A percentile compares a stretch with the other conserved stretches of the same genome.
These are phyloP conservation scores for Debaryomyces coudertii DNA, from an alignment of 1,139 yeast genomes.

Conservation along the genomic window DNA sequence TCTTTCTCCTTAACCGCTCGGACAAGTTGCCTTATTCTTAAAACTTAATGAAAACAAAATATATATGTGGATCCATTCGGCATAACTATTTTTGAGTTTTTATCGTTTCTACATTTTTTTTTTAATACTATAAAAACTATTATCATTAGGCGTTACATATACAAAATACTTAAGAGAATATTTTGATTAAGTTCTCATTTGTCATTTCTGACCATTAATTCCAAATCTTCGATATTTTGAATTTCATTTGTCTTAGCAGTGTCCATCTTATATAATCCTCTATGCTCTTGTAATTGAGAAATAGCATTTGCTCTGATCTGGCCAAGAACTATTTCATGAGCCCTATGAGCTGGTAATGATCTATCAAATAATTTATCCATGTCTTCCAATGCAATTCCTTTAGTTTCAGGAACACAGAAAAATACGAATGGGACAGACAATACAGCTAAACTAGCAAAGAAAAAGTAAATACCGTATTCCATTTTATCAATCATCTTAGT, in stretches of 20 bases:
- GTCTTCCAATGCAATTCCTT: constrained; percentile 47
- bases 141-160: constrained; percentile 6
- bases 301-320: constrained; percentile 21
- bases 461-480: constrained; percentile 46
- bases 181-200: not conserved
- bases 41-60: too few relatives aligned
- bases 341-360: constrained; percentile 32
- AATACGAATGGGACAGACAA: constrained; percentile 40
- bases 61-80: too few relatives aligned
- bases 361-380: constrained; percentile 44
- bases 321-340: constrained; percentile 30
- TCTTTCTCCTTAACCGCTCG: constrained; percentile 63
- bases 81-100: too few relatives aligned
- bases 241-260: constrained; percentile 20
- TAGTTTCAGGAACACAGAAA: constrained; percentile 44
- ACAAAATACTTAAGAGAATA: not conserved
- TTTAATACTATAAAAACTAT: too few relatives aligned
- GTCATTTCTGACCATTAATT: constrained; percentile 4
- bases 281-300: constrained; percentile 10
- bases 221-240: constrained; percentile 16
- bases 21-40: constrained; percentile 47
- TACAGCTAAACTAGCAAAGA: constrained; percentile 40
- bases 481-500: constrained; percentile 40
- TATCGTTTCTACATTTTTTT: too few relatives aligned
- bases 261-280: constrained; percentile 23